Percentiles rank a stretch among this genome's conserved stretches.
These are phyloP conservation scores for Kluyveromyces wickerhamii DNA, from an alignment of 805 yeast species.

Conservation along the genomic window DNA sequence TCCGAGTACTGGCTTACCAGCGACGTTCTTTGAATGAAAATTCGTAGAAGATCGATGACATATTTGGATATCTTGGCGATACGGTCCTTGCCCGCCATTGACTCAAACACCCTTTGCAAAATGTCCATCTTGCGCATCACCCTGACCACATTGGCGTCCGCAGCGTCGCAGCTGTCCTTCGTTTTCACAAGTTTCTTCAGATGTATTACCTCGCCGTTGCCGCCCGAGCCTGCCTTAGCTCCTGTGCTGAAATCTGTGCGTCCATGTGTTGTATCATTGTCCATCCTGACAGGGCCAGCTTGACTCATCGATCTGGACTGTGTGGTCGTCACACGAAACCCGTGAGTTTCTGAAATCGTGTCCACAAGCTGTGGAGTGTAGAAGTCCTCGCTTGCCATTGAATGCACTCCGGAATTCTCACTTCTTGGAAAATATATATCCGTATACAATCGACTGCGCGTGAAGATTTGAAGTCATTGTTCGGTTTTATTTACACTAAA, in stretches of 20 bases:
- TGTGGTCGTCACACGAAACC: background rate
- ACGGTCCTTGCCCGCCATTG: constrained; percentile 63
- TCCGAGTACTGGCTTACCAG: constrained; percentile 17
- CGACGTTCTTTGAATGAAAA: constrained; percentile 34
- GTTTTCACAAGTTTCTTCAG: background rate
- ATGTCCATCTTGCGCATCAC: constrained; percentile 33
- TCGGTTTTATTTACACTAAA: too few relatives aligned
- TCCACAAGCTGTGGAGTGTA: background rate
- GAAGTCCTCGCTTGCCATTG: background rate
- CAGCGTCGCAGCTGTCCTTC: background rate
- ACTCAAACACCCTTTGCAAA: constrained; percentile 44
- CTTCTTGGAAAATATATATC: too few relatives aligned
- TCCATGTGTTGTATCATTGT: background rate
- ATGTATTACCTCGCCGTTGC: background rate
- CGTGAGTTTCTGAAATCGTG: background rate
- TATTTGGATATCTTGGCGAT: constrained; percentile 59
- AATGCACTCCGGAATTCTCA: background rate
- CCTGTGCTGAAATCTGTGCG: too few relatives aligned
- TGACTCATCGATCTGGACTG: background rate
- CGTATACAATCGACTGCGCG: too few relatives aligned
- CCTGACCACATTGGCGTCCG: background rate
- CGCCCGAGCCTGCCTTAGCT: too few relatives aligned
- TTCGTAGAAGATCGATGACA: constrained; percentile 42
- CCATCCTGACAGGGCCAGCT: background rate
- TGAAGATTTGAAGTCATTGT: too few relatives aligned